phyloP scores from a whole-genome alignment of 2,329 filamentous ascomycete species.

The Neofusicoccum laricinum region DNA sequence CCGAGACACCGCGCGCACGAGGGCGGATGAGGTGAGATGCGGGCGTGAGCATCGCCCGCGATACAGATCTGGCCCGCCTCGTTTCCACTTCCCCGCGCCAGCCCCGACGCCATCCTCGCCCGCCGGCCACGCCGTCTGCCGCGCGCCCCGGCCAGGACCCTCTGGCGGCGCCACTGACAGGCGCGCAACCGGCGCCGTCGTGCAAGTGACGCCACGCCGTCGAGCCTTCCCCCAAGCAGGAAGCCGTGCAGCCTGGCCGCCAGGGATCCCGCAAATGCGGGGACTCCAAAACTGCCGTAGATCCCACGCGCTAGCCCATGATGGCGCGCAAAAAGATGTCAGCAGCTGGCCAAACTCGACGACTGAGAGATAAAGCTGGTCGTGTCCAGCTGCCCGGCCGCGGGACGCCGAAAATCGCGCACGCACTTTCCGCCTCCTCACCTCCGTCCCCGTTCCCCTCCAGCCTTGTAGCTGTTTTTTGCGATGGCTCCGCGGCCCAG shows the following conservation, averaged over 20 bases:
- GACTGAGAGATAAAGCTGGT: background rate
- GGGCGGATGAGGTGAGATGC: background rate
- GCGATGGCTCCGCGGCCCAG: slow-evolving; percentile 2
- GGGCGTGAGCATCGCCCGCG: background rate
- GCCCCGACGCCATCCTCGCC: no score
- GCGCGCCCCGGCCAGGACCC: no score
- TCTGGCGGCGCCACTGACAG: no score
- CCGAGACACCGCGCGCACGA: background rate
- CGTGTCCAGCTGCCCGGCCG: no score
- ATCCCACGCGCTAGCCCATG: background rate
- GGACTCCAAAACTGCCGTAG: background rate
- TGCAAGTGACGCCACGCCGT: background rate
- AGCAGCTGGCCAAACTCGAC: no score
- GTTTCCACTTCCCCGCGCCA: no score
- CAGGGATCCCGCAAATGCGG: background rate
- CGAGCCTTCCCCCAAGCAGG: background rate
- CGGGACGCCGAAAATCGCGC: background rate
- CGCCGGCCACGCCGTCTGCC: no score
- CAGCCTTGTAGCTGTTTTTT: no score
- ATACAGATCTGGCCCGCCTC: no score
- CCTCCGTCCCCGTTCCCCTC: no score
- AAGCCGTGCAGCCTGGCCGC: background rate
- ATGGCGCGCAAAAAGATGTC: no score
- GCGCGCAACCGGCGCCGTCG: background rate
- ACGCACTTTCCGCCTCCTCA: no score